Evolutionary conservation across 2,329 filamentous ascomycete genomes (phyloP).

Genomic region (Apiospora koreana): DNA sequence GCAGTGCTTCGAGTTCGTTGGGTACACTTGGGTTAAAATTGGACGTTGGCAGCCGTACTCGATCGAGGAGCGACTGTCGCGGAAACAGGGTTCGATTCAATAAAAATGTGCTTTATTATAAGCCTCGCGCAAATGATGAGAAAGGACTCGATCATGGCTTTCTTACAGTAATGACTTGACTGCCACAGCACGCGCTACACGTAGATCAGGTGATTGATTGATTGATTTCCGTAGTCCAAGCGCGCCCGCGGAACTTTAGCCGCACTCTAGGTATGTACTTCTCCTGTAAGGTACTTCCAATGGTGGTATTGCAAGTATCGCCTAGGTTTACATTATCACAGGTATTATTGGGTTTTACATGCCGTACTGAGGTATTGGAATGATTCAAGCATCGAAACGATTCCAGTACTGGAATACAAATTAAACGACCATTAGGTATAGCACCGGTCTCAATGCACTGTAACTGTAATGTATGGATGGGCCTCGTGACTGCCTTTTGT

Average conservation of each 20-base stretch:
- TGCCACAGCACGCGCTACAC: neutral
- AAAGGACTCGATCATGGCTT: neutral
- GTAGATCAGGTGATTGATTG: conserved; percentile 10
- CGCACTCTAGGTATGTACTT: neutral
- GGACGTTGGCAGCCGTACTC: neutral
- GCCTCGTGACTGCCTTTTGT: neutral
- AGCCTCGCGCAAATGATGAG: neutral
- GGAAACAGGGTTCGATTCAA: neutral
- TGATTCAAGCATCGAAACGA: no score
- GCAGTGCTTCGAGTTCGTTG: neutral
- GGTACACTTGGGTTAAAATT: neutral
- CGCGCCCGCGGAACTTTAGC: conserved; percentile 5
- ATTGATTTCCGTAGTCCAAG: conserved; percentile 12
- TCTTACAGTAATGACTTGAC: neutral
- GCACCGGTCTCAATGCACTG: neutral
- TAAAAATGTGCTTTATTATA: neutral
- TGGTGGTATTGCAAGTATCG: neutral
- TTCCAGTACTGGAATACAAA: neutral
- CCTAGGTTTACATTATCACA: no score
- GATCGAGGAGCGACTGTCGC: neutral
- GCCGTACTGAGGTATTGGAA: no score
- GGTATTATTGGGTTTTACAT: neutral
- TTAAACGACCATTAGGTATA: neutral
- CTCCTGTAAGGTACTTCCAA: neutral
- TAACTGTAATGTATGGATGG: neutral